Conservation (phyloP, 306 rosid species). For the Macrotyloma uniflorum region DNA sequence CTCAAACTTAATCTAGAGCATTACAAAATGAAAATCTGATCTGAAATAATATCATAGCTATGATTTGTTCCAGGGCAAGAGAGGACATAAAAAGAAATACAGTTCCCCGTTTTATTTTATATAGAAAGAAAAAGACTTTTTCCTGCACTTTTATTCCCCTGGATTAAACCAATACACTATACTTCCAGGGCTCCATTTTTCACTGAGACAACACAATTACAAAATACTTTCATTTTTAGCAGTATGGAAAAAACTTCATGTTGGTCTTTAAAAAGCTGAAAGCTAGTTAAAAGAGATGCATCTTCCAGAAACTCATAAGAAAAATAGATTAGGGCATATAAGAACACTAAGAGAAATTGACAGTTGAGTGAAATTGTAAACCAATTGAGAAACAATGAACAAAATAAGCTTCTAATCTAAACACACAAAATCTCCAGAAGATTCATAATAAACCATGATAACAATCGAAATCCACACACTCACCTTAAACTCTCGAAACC, state of each 20-base stretch:
- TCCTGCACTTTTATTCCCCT: not conserved
- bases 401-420: conserved; percentile 18
- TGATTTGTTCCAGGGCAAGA: conserved; percentile 5
- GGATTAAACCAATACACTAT: not conserved
- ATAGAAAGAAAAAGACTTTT: not conserved
- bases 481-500: conserved; percentile 39
- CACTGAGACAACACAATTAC: not conserved
- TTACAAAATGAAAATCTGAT: conserved; percentile 13
- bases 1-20: not conserved
- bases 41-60: conserved; percentile 16
- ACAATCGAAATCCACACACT: conserved; percentile 16
- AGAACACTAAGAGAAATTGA: conserved; percentile 6
- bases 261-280: not conserved
- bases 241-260: not conserved
- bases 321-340: conserved; percentile 36
- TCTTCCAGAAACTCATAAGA: conserved; percentile 8
- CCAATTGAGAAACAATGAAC: conserved; percentile 26
- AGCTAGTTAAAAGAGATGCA: conserved; percentile 29
- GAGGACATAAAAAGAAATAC: not conserved
- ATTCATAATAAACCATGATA: conserved; percentile 48
- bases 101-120: not conserved
- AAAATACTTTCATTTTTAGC: not conserved
- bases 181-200: not conserved
- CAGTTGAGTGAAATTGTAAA: conserved; percentile 25
- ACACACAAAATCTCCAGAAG: conserved; percentile 25